Evolutionary conservation across 768 basidiomycete species (phyloP).

Genomic region (Grammothele lineata): DNA sequence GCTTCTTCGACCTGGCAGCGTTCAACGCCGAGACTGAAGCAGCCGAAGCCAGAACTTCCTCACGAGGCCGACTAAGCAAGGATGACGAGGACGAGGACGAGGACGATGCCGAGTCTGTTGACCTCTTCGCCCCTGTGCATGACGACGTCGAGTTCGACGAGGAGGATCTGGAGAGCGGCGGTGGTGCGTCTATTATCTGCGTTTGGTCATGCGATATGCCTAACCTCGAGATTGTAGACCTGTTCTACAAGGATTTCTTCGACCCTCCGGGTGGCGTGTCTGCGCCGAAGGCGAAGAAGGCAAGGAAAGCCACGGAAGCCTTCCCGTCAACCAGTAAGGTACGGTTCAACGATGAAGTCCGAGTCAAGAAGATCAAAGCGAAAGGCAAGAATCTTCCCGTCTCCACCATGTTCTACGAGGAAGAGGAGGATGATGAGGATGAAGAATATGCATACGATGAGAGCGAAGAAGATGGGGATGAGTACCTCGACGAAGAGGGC

Average conservation of each 20-base stretch:
- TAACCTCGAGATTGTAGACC: slow-evolving; percentile 35
- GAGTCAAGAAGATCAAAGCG: slow-evolving; percentile 75
- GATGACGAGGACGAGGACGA: slow-evolving; percentile 51
- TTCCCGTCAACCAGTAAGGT: slow-evolving; percentile 43
- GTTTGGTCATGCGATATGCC: too few relatives aligned
- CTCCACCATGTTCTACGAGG: slow-evolving; percentile 37
- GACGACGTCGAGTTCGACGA: slow-evolving; percentile 35
- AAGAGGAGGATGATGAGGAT: slow-evolving; percentile 38
- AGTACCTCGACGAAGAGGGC: slow-evolving; percentile 23
- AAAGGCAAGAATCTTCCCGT: slow-evolving; percentile 63
- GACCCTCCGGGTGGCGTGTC: slow-evolving; percentile 45
- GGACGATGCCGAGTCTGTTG: slow-evolving; percentile 48
- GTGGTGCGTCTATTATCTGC: slow-evolving; percentile 25
- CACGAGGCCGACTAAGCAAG: slow-evolving; percentile 54
- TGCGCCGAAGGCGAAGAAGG: slow-evolving; percentile 19
- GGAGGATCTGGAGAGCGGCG: slow-evolving; percentile 43
- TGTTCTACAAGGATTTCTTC: slow-evolving; percentile 79
- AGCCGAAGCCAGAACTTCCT: slow-evolving; percentile 61
- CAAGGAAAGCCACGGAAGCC: slow-evolving; percentile 14
- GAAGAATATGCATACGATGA: slow-evolving; percentile 17
- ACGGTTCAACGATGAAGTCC: slow-evolving; percentile 77
- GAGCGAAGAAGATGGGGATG: slow-evolving; percentile 10
- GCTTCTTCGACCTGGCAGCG: slow-evolving; percentile 80
- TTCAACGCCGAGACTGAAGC: slow-evolving; percentile 88
- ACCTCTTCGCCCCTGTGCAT: slow-evolving; percentile 64